Evolutionary conservation across 164 flowering plant genomes (phyloP), one percentile per base, ranked within the genome.

Genomic region (Umbilicus rupestris): DNA sequence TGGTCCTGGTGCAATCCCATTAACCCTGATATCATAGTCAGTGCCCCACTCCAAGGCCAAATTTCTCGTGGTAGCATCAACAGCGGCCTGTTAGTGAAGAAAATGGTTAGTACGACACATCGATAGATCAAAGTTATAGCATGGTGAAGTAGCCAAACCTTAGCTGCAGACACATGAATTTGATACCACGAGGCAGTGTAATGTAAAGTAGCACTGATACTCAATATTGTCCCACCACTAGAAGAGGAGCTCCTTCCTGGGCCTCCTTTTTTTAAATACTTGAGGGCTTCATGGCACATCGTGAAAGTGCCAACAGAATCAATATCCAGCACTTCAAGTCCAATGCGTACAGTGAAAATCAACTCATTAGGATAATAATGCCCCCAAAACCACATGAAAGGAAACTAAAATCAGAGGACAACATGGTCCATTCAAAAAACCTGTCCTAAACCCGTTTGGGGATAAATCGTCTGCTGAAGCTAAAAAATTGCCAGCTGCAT

Each of bases 231-330:
- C 68, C 97, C 97, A 37, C 96, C 99, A 72, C 72, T 59, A 30
- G 83, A 73, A 66, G 81, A 71, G 49, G 82, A 72, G 59, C 65
- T 70, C 70, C 84, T 86, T 30, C 99, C 99, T 0, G 71, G 84
- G 30, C 81, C 97, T 52, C 93, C 97, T 74, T 87, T 87, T 78
- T 89, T 89, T 33, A 94, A 86, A 76, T 89, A 91, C 63, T 83
- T 77, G 0, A 91, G 83, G 20, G 96, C 93, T 80, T 79, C 93
- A 66, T 82, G 92, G 78, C 96, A 94, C 99, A 94, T 94, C 58
- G 89, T 89, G 68, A 91, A 94, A 58, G 99, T 91, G 39, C 99
- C 99, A 66, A 94, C 96, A 33, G 99, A 75, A 80, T 94, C 99
- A 66, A 94, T 94, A 71, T 94, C 99, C 79, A 94, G 59, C 67